Conservation (phyloP, 495 filamentous ascomycete genomes). For the Delitschia confertaspora region DNA sequence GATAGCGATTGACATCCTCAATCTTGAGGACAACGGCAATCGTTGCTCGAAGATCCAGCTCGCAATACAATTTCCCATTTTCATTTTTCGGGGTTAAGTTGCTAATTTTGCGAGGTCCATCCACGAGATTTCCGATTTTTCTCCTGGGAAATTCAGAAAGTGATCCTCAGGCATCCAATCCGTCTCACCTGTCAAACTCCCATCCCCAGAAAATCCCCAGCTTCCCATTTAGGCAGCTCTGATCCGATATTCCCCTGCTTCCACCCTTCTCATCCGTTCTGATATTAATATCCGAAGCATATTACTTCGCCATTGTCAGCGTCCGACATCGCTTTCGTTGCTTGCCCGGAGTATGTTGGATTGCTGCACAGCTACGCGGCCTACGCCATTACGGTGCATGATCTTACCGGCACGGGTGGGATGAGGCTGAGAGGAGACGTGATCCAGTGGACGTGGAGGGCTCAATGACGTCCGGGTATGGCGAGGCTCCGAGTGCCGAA, state of each 20-base stretch:
- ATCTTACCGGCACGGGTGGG: neutral
- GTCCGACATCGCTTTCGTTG: neutral
- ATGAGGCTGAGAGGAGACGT: constrained; percentile 2
- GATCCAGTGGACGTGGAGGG: neutral
- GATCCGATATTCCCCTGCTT: neutral
- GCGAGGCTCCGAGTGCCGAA: neutral
- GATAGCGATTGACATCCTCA: too few species aligned
- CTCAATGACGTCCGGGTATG: neutral
- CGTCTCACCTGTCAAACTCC: too few species aligned
- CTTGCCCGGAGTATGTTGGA: neutral
- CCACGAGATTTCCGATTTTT: too few species aligned
- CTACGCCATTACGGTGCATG: neutral
- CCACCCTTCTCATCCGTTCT: neutral
- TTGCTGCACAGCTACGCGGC: neutral
- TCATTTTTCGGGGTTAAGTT: too few species aligned
- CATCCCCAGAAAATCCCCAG: too few species aligned
- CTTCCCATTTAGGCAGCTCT: neutral
- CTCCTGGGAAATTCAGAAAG: too few species aligned
- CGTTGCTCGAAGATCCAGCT: too few species aligned
- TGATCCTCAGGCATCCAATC: too few species aligned
- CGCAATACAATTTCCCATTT: too few species aligned
- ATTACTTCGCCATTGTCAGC: neutral
- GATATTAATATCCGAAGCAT: neutral
- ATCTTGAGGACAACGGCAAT: too few species aligned
- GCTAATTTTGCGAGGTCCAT: too few species aligned